Evolutionary conservation across 805 yeast species (phyloP), one percentile per base, ranked within the genome.

Genomic region (Brettanomyces anomalus): DNA sequence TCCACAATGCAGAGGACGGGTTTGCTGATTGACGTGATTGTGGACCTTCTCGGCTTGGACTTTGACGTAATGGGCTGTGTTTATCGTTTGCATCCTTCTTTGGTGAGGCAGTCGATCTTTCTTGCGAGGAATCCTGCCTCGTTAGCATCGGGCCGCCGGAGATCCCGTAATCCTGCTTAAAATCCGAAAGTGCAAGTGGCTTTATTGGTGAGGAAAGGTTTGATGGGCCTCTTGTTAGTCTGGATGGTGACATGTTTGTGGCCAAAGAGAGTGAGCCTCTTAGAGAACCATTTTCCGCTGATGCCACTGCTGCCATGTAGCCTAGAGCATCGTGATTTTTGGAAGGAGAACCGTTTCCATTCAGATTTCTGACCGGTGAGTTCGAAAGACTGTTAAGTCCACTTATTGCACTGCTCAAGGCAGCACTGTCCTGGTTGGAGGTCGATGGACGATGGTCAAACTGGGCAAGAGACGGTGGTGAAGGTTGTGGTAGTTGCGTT

Each of bases 1-100:
- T 85, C 97, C 96, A 86, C 46, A 89, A 76, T 15, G 95, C 96
- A 1, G 97, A 97, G 1, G 95, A 85, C 26, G 82, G 76, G 39
- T 66, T 71, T 5, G 56, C 65, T 62, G 75, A 64, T 66, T 61
- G 60, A 66, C 57, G 58, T 35, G 64, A 66, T 55, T 58, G 69
- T n/a, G 34, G 34, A 16, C 34, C 18, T 6, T n/a, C 34, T 8
- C 34, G 34, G 15, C 34, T 32, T 16, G 34, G 34, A n/a, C 34
- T 32, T 72, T 65, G 46, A 71, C 71, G 4, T 62, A 63, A 14
- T 50, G 40, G 11, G 42, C 32, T 14, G 42, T 26, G 36, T 24
- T 24, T 24, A 24, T 40, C 28, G 34, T 32, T n/a, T 16, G 34
- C 8, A 16, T 3, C 18, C 8, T 32, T 14, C 8, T 16, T n/a